Evolutionary conservation across 2,329 filamentous ascomycete species (phyloP), one percentile per base, ranked within the genome.

Genomic region (Orbilia brochopaga): DNA sequence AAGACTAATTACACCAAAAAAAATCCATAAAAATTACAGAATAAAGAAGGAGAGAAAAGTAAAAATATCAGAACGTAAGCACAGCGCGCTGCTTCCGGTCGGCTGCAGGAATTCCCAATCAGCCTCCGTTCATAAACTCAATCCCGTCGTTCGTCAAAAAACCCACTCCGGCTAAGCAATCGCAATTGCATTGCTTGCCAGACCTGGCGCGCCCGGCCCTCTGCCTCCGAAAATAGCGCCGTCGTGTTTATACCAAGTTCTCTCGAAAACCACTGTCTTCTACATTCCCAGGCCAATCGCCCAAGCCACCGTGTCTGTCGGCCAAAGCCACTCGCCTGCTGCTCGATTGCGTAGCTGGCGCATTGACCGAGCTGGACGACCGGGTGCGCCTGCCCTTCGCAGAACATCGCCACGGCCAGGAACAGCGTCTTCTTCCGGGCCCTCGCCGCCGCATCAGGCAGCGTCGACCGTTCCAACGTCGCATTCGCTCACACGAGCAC

Each of bases 201-300:
- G 62, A 58, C 44, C 66, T 70, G 59, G 57, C 52, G 56, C 32
- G 15, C 32, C 30, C 55, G 55, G 63, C 48, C 55, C 63, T 67
- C 52, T 56, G 32, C 32, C 66, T 50, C 66, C 66, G 66, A 70
- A 70, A 70, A 70, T 70, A 70, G 59, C 46, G 23, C 46, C 46
- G 23, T 51, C 15, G 15, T 13, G 15, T 13, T 10, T 23, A 21
- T 19, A n/a, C n/a, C n/a, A n/a, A n/a, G n/a, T n/a, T n/a, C n/a
- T n/a, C n/a, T n/a, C n/a, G n/a, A n/a, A 23, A 51, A 42, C n/a
- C 37, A 13, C n/a, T 51, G 17, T 48, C 8, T 51, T 51, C 46
- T 51, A 21, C 46, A 23, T 23, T 51, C 17, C 11, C 6, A 21
- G 17, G 44, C 15, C 44, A 17, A 17, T 48, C 44, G 44, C 7